Evolutionary conservation across 176 grass and related monocot genomes (phyloP).

Genomic region (Ensete glaucum): DNA sequence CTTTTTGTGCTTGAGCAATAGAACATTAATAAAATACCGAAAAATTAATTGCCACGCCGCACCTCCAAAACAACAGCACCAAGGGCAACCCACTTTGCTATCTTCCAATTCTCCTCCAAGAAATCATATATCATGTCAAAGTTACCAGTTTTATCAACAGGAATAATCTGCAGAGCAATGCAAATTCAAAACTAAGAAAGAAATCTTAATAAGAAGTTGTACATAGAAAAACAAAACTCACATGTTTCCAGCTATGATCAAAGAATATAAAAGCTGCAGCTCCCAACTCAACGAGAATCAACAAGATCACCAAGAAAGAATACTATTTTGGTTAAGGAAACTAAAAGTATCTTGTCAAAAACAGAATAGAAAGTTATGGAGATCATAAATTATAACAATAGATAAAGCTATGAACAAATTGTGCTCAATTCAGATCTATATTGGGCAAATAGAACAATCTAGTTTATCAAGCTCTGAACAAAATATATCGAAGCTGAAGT

Average conservation of each 20-base stretch:
- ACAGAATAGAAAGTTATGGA: background rate
- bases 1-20: background rate
- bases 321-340: conserved; percentile 79
- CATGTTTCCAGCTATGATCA: conserved; percentile 96
- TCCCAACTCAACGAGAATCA: conserved; percentile 72
- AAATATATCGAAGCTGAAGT: conserved; percentile 94
- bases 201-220: conserved; percentile 8
- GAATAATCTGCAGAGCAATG: conserved; percentile 57
- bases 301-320: conserved; percentile 64
- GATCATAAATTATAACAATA: background rate
- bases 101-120: conserved; percentile 77
- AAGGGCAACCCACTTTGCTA: conserved; percentile 86
- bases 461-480: conserved; percentile 62
- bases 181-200: conserved; percentile 18
- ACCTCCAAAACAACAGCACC: conserved; percentile 83
- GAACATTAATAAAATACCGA: background rate
- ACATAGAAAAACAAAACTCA: conserved; percentile 25
- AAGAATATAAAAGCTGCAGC: conserved; percentile 97
- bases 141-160: conserved; percentile 71
- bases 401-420: background rate
- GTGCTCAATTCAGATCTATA: background rate
- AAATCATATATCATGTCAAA: conserved; percentile 82
- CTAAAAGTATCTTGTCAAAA: background rate
- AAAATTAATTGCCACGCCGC: background rate
- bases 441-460: background rate